Conservation (phyloP, 306 rosid species). For the Leucaena leucocephala region DNA sequence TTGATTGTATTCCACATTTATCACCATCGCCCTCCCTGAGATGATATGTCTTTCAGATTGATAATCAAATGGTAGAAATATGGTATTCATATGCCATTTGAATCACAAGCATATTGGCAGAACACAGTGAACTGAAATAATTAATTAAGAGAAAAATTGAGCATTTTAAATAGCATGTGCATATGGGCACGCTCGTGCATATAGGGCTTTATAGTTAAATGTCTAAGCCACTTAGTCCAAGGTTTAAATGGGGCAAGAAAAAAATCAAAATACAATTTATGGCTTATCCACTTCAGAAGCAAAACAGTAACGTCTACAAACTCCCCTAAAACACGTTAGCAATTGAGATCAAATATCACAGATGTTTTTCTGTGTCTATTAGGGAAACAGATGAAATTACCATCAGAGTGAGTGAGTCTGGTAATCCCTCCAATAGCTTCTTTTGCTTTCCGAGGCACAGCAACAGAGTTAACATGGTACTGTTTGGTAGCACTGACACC, state of each 20-base stretch:
- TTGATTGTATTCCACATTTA: constrained; percentile 97
- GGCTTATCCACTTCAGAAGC: neutral
- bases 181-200: neutral
- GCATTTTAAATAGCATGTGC: neutral
- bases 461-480: constrained; percentile 94
- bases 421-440: constrained; percentile 99
- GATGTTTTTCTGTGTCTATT: constrained; percentile 19
- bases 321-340: neutral
- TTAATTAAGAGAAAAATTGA: constrained; percentile 21
- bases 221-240: neutral
- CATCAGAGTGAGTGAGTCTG: constrained; percentile 85
- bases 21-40: constrained; percentile 92
- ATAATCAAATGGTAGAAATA: constrained; percentile 29
- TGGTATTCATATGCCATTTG: neutral
- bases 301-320: neutral
- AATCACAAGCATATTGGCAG: neutral
- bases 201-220: neutral
- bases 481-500: constrained; percentile 87
- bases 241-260: neutral
- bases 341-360: constrained; percentile 1
- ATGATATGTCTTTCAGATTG: constrained; percentile 26
- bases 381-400: constrained; percentile 50
- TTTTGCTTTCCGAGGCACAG: constrained; percentile 97
- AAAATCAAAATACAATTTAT: neutral
- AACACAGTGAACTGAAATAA: constrained; percentile 23